These are phyloP conservation scores for Tetrastigma voinierianum DNA, from an alignment of 164 flowering plant genomes.

Conservation along the genomic window DNA sequence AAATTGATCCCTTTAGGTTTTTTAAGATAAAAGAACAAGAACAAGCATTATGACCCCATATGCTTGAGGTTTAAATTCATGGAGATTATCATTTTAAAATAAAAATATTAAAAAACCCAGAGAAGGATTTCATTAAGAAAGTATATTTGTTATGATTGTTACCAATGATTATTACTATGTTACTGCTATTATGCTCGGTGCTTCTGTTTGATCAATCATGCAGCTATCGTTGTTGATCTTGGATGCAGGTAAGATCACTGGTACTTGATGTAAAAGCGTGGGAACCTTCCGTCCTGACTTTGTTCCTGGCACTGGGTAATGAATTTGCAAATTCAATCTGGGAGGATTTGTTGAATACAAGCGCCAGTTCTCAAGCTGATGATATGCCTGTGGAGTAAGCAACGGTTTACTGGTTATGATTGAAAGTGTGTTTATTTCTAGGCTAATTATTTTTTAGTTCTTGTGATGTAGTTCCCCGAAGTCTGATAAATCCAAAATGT, in stretches of 20 bases:
- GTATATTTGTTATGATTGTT: neutral
- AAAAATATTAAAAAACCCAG: neutral
- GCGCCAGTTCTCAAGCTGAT: slow-evolving; percentile 31
- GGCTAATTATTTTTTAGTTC: slow-evolving; percentile 2
- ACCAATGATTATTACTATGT: neutral
- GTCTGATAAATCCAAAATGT: slow-evolving; percentile 37
- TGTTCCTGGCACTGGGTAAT: slow-evolving; percentile 89
- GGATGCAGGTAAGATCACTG: slow-evolving; percentile 80
- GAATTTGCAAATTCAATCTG: slow-evolving; percentile 74
- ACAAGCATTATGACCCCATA: neutral
- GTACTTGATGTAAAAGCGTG: slow-evolving; percentile 92
- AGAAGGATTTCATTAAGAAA: neutral
- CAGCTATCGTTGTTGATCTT: slow-evolving; percentile 5
- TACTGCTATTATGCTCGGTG: neutral
- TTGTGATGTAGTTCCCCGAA: slow-evolving; percentile 40
- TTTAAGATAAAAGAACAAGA: neutral
- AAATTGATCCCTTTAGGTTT: neutral
- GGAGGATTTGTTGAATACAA: slow-evolving; percentile 67
- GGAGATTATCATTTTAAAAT: neutral
- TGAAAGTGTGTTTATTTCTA: neutral
- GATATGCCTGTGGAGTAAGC: slow-evolving; percentile 49
- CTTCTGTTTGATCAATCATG: slow-evolving; percentile 7
- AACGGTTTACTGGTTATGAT: neutral
- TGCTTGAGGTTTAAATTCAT: neutral
- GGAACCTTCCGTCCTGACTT: slow-evolving; percentile 82